Conservation (phyloP, 2,329 filamentous ascomycete species). For the Cytospora paraplurivora region DNA sequence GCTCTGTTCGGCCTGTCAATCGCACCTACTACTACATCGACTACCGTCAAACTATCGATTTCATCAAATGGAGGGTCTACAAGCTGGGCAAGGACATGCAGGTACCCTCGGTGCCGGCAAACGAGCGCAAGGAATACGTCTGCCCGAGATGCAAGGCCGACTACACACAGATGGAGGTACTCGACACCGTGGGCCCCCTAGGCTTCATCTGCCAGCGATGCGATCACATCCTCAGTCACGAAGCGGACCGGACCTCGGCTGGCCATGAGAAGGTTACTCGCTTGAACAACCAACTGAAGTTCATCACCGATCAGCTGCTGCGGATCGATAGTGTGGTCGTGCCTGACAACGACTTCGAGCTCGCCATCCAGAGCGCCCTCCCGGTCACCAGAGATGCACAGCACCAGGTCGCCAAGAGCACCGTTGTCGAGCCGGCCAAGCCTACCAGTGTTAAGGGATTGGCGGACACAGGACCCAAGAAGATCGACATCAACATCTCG, state of each 20-base stretch:
- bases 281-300: slow-evolving; percentile 78
- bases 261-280: slow-evolving; percentile 73
- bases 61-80: slow-evolving; percentile 92
- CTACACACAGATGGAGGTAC: slow-evolving; percentile 86
- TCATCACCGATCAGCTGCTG: slow-evolving; percentile 74
- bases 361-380: slow-evolving; percentile 63
- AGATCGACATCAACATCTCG: slow-evolving; percentile 70
- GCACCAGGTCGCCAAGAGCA: slow-evolving; percentile 64
- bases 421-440: slow-evolving; percentile 57
- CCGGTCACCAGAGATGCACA: slow-evolving; percentile 68
- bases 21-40: slow-evolving; percentile 98
- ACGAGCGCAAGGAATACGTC: slow-evolving; percentile 89
- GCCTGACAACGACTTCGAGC: slow-evolving; percentile 73
- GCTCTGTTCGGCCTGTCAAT: slow-evolving; percentile 78
- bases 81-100: slow-evolving; percentile 88
- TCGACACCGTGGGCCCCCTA: slow-evolving; percentile 69
- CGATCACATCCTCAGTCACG: slow-evolving; percentile 62
- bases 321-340: slow-evolving; percentile 75
- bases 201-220: slow-evolving; percentile 88
- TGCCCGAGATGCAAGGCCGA: slow-evolving; percentile 81
- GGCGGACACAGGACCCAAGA: slow-evolving; percentile 66
- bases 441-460: slow-evolving; percentile 72
- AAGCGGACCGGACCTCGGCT: slow-evolving; percentile 67
- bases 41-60: slow-evolving; percentile 90
- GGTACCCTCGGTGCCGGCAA: slow-evolving; percentile 74